These are phyloP conservation scores for Circinella minor DNA, from an alignment of 371 early-diverging fungal genomes.

Conservation along the genomic window DNA sequence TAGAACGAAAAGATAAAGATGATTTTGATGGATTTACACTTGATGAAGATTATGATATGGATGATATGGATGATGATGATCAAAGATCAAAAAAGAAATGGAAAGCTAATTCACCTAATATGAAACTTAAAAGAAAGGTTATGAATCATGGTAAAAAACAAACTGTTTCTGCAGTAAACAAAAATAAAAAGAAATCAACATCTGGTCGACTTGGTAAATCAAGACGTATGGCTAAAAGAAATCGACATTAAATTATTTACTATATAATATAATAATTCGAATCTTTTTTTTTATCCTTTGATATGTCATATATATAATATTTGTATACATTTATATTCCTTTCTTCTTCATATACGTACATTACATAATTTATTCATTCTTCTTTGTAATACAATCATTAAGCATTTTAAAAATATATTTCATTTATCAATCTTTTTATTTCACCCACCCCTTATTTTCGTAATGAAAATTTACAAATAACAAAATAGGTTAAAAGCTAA, in stretches of 20 bases:
- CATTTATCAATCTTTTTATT: too few relatives aligned
- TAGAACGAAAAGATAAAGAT: constrained; percentile 21
- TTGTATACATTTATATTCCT: too few relatives aligned
- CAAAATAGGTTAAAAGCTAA: too few relatives aligned
- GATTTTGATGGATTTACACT: constrained; percentile 10
- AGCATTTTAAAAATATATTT: too few relatives aligned
- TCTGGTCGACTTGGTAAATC: constrained; percentile 43
- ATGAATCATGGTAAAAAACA: background rate
- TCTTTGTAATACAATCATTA: too few relatives aligned
- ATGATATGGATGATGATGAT: constrained; percentile 30
- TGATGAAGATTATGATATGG: constrained; percentile 34
- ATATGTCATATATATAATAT: too few relatives aligned
- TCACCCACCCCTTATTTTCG: too few relatives aligned
- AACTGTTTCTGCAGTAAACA: constrained; percentile 2
- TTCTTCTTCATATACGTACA: too few relatives aligned
- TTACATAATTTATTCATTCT: too few relatives aligned
- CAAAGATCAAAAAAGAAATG: constrained; percentile 23
- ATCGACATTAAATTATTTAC: constrained; percentile 3
- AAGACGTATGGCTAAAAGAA: constrained; percentile 31
- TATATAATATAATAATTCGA: too few relatives aligned
- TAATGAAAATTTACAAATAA: too few relatives aligned
- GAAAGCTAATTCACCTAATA: constrained; percentile 13
- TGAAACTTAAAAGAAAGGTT: constrained; percentile 10
- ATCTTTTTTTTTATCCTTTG: too few relatives aligned
- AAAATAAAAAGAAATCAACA: constrained; percentile 24